Evolutionary conservation across 1,139 yeast genomes (phyloP), one percentile per base, ranked within the genome.

Genomic region (Blastobotrys apis): DNA sequence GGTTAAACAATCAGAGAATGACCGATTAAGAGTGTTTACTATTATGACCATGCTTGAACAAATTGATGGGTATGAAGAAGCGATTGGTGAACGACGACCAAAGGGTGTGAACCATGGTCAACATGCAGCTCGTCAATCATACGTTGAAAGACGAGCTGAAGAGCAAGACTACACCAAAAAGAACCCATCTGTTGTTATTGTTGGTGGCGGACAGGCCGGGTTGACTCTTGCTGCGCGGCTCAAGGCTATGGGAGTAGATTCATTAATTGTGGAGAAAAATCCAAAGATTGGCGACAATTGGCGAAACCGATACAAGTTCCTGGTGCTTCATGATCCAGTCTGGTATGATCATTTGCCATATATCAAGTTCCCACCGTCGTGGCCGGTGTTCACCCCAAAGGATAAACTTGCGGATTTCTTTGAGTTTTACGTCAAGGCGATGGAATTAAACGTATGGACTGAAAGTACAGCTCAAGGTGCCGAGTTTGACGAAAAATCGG

Each of bases 191-290:
- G 46, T 64, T 9, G 57, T 71, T 27, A 60, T 71, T 48, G 71
- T 70, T 33, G 75, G 75, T 33, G 74, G 72, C 41, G 75, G 75
- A 17, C 75, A 71, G 51, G 67, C 70, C 43, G 75, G 74, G 6
- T 54, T 71, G 35, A 66, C 68, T 16, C 52, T 64, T 27, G 74
- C 74, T 27, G 72, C 75, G 1, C 58, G 74, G 38, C 59, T 71
- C 52, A 68, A 68, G 51, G 57, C 61, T 5, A 62, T 67, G 59
- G 74, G 74, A 12, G 56, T 68, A 35, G 63, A 64, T 42, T 56
- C 65, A 1, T 54, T 71, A 39, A 64, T 71, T 46, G 60, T 71
- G 8, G 75, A 71, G 37, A 59, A 64, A 29, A 66, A 69, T 49
- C 42, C 48, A 19, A 53, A 57, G 20, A 58, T 71, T 41, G 75